phyloP scores from a whole-genome alignment of 176 grass and related monocot species.

The Eremochloa ophiuroides region DNA sequence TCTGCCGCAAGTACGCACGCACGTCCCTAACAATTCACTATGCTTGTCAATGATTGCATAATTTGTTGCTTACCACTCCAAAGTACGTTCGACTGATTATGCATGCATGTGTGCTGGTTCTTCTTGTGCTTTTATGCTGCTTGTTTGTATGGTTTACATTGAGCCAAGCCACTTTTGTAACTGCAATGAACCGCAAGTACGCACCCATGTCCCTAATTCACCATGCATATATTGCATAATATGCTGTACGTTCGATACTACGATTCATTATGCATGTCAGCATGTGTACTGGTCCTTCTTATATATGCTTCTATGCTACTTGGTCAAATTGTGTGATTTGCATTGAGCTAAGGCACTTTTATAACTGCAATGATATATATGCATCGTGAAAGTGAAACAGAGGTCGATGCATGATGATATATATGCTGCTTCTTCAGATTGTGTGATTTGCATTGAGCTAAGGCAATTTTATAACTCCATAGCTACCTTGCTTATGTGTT shows the following conservation, averaged over 20 bases:
- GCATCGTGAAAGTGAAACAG: background rate
- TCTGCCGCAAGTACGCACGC: slow-evolving; percentile 31
- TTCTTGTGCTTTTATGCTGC: background rate
- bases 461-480: too few relatives aligned
- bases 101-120: background rate
- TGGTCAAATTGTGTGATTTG: background rate
- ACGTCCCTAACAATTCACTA: background rate
- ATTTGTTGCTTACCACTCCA: background rate
- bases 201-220: background rate
- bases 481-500: background rate
- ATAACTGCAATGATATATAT: background rate
- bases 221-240: background rate
- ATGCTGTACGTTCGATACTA: background rate
- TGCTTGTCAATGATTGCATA: background rate
- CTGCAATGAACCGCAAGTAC: slow-evolving; percentile 1
- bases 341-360: background rate
- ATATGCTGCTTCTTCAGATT: too few relatives aligned
- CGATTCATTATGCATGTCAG: background rate
- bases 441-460: too few relatives aligned
- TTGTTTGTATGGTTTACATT: background rate
- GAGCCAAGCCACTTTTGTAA: background rate
- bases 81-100: background rate
- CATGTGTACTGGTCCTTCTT: background rate
- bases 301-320: background rate
- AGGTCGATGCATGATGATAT: background rate